Percentiles rank a stretch among this genome's conserved stretches.
These are phyloP conservation scores for Taxillus chinensis DNA, from an alignment of 164 flowering plant genomes.

Conservation along the genomic window DNA sequence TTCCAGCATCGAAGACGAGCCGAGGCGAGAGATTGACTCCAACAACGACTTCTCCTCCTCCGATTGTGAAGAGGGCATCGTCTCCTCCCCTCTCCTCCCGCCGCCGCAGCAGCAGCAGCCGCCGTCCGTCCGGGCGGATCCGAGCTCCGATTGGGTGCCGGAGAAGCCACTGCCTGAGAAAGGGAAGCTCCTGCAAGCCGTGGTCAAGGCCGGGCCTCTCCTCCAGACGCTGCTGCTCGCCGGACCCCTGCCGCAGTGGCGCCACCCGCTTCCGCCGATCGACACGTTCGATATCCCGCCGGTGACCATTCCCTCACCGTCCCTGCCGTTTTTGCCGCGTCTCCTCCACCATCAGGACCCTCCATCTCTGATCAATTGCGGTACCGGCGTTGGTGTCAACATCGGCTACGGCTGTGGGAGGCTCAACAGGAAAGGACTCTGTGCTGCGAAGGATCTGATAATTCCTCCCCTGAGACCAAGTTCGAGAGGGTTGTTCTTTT, in stretches of 20 bases:
- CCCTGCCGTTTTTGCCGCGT: constrained; percentile 15
- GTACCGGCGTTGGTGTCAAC: constrained; percentile 4
- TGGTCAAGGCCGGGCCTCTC: constrained; percentile 94
- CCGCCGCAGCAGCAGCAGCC: constrained; percentile 12
- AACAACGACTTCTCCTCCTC: constrained; percentile 55
- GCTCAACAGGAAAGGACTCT: constrained; percentile 34
- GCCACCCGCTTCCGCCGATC: constrained; percentile 87
- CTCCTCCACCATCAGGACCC: constrained; percentile 25
- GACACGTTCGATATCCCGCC: constrained; percentile 80
- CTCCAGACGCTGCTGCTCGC: constrained; percentile 81
- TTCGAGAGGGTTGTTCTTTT: constrained; percentile 39
- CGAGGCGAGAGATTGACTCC: constrained; percentile 42
- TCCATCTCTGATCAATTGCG: constrained; percentile 4
- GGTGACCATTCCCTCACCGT: constrained; percentile 45
- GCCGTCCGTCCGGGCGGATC: no score
- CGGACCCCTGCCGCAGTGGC: constrained; percentile 93
- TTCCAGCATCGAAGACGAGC: constrained; percentile 60
- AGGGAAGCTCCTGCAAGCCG: constrained; percentile 85
- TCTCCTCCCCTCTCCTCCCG: constrained; percentile 43
- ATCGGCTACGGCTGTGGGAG: constrained; percentile 17
- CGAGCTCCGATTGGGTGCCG: constrained; percentile 10
- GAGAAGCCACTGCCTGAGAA: constrained; percentile 78
- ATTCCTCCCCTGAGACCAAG: constrained; percentile 32
- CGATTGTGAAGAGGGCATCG: constrained; percentile 81
- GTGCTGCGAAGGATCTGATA: constrained; percentile 31